Percentiles rank a stretch among this genome's conserved stretches.
Conservation (phyloP, 305 asterid genomes). For the Fraxinus sp. region DNA sequence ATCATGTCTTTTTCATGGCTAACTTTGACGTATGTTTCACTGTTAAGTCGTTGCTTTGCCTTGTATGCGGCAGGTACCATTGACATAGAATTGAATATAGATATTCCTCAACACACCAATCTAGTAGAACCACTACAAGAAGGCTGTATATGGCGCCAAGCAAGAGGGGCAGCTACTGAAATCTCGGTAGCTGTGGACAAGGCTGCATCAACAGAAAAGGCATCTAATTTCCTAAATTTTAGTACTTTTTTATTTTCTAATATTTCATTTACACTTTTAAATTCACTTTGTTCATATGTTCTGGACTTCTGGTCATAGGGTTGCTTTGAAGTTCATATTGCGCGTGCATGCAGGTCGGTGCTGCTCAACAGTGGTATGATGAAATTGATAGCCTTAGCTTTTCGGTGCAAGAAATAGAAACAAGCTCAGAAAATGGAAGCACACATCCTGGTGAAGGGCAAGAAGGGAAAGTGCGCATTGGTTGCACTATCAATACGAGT, state of each 20-base stretch:
- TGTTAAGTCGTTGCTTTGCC: not conserved
- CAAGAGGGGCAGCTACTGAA: constrained; percentile 83
- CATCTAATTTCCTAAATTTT: constrained; percentile 21
- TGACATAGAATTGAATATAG: constrained; percentile 53
- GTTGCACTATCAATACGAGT: constrained; percentile 67
- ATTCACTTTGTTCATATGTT: constrained; percentile 6
- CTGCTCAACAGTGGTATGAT: constrained; percentile 81
- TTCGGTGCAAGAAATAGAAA: constrained; percentile 38
- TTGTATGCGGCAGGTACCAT: constrained; percentile 55
- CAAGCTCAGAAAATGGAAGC: constrained; percentile 34
- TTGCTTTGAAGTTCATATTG: constrained; percentile 25
- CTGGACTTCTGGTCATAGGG: constrained; percentile 7
- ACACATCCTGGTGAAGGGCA: constrained; percentile 24
- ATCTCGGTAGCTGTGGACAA: constrained; percentile 50
- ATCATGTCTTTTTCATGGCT: not conserved
- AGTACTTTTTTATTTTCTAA: constrained; percentile 12
- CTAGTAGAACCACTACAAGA: constrained; percentile 69
- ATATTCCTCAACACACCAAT: constrained; percentile 56
- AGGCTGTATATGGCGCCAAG: constrained; percentile 77
- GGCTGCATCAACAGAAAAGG: constrained; percentile 56
- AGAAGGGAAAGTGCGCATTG: constrained; percentile 56
- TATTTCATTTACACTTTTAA: not conserved
- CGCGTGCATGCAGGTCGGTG: constrained; percentile 53
- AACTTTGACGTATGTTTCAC: not conserved
- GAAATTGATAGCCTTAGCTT: constrained; percentile 57